Base-by-base conservation (phyloP, 306 rosid species). In the Cucumis cinereus region DNA sequence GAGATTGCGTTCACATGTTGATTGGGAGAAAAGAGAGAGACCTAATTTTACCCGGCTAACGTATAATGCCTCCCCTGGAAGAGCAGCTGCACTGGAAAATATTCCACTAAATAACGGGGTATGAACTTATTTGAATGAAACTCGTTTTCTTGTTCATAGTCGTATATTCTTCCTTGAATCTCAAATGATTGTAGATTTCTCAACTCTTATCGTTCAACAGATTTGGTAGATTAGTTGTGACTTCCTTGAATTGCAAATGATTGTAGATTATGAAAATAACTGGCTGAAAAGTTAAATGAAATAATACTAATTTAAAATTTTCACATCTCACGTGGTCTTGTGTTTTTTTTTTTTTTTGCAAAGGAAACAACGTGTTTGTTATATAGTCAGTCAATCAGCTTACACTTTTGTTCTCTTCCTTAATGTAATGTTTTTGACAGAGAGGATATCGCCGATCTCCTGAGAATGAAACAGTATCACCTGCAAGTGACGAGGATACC, bases 21-120 rank as follows among this genome's bases (percentile, higher is more conserved):
- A 85, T 85, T 91, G 86, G 96, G 98, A 94, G 78, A 91, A 87
- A 82, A 85, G 89, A 84, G 99, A 92, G 20, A 87, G 93, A 61
- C 77, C 90, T 67, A 85, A 85, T 86, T 79, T 73, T 57, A 96
- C 86, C 71, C 92, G 86, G 71, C 89, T 88, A 54, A 74, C 89
- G 10, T 84, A 88, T 77, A 81, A 84, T 80, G 75, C 84, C 67
- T 81, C 91, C 71, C 79, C 87, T 70, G 90, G 87, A 68, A 85
- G 88, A 74, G 79, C 78, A 40, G 81, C 91, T 75, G 80, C 88
- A 38, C 86, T 73, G 56, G 88, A 86, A 53, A 79, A 57, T 77
- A 81, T 81, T 54, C 84, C 92, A 71, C 81, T 83, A n/a, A 66
- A 40, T 53, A 84, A 82, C 61, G 87, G 81, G 87, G 98, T 94